Conservation (phyloP, 129 eudicot species). For the Calendula officinalis region DNA sequence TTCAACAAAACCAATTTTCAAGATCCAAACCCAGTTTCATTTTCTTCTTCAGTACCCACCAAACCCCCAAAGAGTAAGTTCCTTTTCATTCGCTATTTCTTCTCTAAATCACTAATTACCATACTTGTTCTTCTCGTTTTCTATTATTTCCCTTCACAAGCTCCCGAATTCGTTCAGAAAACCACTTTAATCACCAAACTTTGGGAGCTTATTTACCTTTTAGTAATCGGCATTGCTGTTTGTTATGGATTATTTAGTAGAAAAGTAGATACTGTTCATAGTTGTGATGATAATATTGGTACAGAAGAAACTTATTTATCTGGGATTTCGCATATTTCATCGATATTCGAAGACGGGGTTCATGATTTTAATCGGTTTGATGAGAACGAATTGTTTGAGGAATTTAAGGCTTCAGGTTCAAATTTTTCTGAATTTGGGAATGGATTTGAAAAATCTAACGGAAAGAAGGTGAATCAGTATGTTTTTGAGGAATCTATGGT, state of each 20-base stretch:
- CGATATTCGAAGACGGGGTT: conserved; percentile 67
- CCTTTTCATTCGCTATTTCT: conserved; percentile 24
- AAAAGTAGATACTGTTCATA: conserved; percentile 24
- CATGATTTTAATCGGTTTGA: conserved; percentile 49
- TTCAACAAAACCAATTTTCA: conserved; percentile 36
- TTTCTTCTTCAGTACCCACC: conserved; percentile 31
- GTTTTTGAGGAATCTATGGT: conserved; percentile 41
- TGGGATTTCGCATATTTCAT: conserved; percentile 55
- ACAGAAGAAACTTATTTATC: conserved; percentile 32
- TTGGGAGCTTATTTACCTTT: conserved; percentile 79
- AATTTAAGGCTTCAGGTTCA: conserved; percentile 20
- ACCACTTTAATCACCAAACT: conserved; percentile 37
- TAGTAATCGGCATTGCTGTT: conserved; percentile 68
- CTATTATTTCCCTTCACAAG: conserved; percentile 67
- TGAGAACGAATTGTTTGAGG: conserved; percentile 32
- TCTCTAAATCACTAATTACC: conserved; percentile 49
- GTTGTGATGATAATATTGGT: conserved; percentile 14
- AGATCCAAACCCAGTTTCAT: conserved; percentile 21
- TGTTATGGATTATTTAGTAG: conserved; percentile 77
- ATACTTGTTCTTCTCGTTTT: conserved; percentile 48
- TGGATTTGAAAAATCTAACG: conserved; percentile 27
- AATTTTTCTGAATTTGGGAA: conserved; percentile 32
- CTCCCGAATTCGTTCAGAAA: conserved; percentile 53
- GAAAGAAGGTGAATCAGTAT: conserved; percentile 28
- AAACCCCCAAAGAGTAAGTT: conserved; percentile 56